Evolutionary conservation across 495 filamentous ascomycete genomes (phyloP).

Genomic region (Penicillium paxilli): DNA sequence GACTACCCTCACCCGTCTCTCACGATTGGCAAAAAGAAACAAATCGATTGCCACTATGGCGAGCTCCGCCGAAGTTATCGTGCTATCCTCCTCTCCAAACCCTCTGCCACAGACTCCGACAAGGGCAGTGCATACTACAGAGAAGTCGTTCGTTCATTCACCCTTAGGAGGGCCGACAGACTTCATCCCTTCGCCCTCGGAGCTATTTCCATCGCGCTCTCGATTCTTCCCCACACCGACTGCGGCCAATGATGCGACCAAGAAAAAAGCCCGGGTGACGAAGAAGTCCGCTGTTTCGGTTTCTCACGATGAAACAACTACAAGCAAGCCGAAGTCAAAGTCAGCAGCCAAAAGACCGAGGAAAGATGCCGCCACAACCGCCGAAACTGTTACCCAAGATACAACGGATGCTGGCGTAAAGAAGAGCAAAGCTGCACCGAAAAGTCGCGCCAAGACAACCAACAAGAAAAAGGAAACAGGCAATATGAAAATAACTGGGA

Average conservation of each 20-base stretch:
- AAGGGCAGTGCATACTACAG: slow-evolving; percentile 7
- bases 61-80: slow-evolving; percentile 31
- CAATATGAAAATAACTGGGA: slow-evolving; percentile 39
- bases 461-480: slow-evolving; percentile 19
- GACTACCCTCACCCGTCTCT: background rate
- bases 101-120: slow-evolving; percentile 20
- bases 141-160: slow-evolving; percentile 10
- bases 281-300: slow-evolving; percentile 8
- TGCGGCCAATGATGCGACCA: slow-evolving; percentile 5
- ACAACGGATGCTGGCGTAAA: slow-evolving; percentile 16
- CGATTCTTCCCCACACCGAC: slow-evolving; percentile 26
- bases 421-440: slow-evolving; percentile 17
- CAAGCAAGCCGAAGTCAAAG: slow-evolving; percentile 18
- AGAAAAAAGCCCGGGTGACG: slow-evolving; percentile 5
- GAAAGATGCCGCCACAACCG: slow-evolving; percentile 5
- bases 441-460: slow-evolving; percentile 17
- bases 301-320: background rate
- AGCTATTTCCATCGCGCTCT: slow-evolving; percentile 32
- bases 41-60: slow-evolving; percentile 28
- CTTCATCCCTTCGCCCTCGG: slow-evolving; percentile 35
- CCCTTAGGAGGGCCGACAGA: slow-evolving; percentile 30
- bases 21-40: background rate
- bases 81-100: slow-evolving; percentile 46
- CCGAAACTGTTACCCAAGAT: slow-evolving; percentile 1
- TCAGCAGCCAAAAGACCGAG: slow-evolving; percentile 16